A percentile compares a stretch with the other conserved stretches of the same genome.
phyloP scores from a whole-genome alignment of 768 basidiomycete species.

The Xanthoconium purpureum region DNA sequence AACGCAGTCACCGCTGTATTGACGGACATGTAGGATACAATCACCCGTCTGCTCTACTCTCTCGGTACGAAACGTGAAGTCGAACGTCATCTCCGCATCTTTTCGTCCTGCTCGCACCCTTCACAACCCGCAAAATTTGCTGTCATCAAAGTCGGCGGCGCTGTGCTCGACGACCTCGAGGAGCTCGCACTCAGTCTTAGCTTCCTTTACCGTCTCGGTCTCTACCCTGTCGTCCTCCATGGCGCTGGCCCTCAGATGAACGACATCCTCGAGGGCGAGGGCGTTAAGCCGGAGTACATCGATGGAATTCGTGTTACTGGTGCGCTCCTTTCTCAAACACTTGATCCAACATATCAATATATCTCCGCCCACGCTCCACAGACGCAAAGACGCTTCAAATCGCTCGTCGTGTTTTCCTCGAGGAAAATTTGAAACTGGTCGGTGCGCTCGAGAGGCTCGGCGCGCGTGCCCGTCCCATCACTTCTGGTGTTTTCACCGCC shows the following conservation, averaged over 20 bases:
- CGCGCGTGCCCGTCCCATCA: constrained; percentile 95
- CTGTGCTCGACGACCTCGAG: constrained; percentile 87
- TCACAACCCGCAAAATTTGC: constrained; percentile 93
- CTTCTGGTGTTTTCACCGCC: constrained; percentile 95
- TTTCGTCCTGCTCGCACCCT: constrained; percentile 88
- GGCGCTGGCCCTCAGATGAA: constrained; percentile 96
- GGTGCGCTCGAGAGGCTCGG: constrained; percentile 90
- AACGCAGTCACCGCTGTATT: background rate
- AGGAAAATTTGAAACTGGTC: constrained; percentile 95
- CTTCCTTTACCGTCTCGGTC: constrained; percentile 93
- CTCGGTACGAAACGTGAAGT: constrained; percentile 97
- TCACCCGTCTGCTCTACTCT: constrained; percentile 93
- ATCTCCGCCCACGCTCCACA: constrained; percentile 23
- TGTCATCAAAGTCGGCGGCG: constrained; percentile 97
- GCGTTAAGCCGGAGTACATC: constrained; percentile 93
- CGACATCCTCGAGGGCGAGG: constrained; percentile 87
- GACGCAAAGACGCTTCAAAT: constrained; percentile 93
- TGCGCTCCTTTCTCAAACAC: constrained; percentile 34
- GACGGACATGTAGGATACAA: constrained; percentile 73
- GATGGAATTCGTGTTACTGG: constrained; percentile 97
- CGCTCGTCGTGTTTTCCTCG: constrained; percentile 94
- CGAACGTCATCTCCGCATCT: constrained; percentile 96
- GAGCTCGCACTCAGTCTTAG: constrained; percentile 93
- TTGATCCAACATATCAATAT: background rate
- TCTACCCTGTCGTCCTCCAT: constrained; percentile 97